Percentiles rank a stretch among this genome's conserved stretches.
phyloP scores from a whole-genome alignment of 371 early-diverging fungal genomes.

The Apophysomyces variabilis region DNA sequence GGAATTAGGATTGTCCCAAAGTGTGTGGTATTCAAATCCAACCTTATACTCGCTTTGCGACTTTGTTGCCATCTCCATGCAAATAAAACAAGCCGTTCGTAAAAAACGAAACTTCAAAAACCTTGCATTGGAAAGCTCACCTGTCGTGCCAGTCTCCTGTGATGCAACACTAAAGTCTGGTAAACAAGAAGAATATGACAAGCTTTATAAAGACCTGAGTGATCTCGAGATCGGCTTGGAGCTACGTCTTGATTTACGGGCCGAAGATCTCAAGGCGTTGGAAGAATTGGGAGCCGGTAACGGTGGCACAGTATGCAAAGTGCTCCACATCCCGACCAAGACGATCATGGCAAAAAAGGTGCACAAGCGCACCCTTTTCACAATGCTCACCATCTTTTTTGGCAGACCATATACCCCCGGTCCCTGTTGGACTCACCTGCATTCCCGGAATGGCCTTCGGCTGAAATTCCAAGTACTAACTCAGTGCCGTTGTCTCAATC shows the following conservation, averaged over 20 bases:
- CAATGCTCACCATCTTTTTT: neutral
- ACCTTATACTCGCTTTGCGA: no score
- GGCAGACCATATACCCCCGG: conserved; percentile 20
- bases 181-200: conserved; percentile 31
- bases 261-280: conserved; percentile 75
- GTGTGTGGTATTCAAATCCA: no score
- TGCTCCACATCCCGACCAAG: conserved; percentile 71
- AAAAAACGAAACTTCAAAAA: conserved; percentile 81
- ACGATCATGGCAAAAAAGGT: conserved; percentile 84
- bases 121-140: conserved; percentile 57
- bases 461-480: neutral
- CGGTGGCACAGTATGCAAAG: conserved; percentile 78
- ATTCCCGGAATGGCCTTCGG: conserved; percentile 15
- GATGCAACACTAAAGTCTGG: conserved; percentile 21
- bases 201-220: conserved; percentile 29
- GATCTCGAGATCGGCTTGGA: conserved; percentile 72
- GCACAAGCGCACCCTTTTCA: neutral
- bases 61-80: neutral
- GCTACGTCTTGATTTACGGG: conserved; percentile 68
- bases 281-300: conserved; percentile 81
- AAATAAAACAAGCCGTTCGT: conserved; percentile 30
- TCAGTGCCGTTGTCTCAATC: neutral
- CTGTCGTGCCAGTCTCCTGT: conserved; percentile 30
- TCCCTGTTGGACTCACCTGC: conserved; percentile 30
- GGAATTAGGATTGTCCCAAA: no score